Base-by-base conservation (phyloP, 2,329 filamentous ascomycete species). In the Aspergillus pseudoviridinutans region DNA sequence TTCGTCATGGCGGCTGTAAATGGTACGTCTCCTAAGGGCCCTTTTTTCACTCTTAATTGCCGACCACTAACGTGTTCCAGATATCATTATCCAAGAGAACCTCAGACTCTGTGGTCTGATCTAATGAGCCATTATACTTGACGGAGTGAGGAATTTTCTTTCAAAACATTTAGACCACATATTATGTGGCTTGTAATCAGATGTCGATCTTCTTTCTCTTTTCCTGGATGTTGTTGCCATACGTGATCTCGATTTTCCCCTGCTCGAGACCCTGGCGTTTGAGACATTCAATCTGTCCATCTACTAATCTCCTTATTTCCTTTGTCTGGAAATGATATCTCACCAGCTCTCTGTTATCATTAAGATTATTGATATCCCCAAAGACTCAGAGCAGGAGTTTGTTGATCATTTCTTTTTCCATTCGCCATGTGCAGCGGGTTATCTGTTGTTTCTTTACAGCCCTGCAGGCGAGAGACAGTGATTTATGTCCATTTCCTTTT, bases 51-150 rank as follows among this genome's bases (percentile, higher is more conserved):
- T 3, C 8, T n/a, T 29, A 24, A 24, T 9, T n/a, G 29, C 35
- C 41, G 24, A 28, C 10, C 17, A 53, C 64, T 67, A 57, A 68
- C 50, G 25, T 35, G 80, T 25, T 52, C 2, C 66, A 96, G 94
- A 99, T 80, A 99, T 99, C 77, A 99, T 99, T 80, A 99, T 99
- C 77, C 94, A 99, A 82, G 94, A 97, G 80, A 99, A 99, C 80
- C 87, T 99, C 64, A 89, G 94, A 77, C 85, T 96, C 77, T 97
- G 92, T 79, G 93, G 93, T 84, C 82, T 97, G 76, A 97, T 97
- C 84, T 97, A 89, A 88, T 73, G 69, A 74, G 44, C 59, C 58
- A 54, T 56, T 61, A 53, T 59, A 62, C 62, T 62, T 63, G 61
- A 61, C 62, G 60, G 61, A 65, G 64, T 65, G 56, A 64, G 59